These are phyloP conservation scores for Saccharum hybrid DNA, from an alignment of 202 grass and related monocot species.

Conservation along the genomic window DNA sequence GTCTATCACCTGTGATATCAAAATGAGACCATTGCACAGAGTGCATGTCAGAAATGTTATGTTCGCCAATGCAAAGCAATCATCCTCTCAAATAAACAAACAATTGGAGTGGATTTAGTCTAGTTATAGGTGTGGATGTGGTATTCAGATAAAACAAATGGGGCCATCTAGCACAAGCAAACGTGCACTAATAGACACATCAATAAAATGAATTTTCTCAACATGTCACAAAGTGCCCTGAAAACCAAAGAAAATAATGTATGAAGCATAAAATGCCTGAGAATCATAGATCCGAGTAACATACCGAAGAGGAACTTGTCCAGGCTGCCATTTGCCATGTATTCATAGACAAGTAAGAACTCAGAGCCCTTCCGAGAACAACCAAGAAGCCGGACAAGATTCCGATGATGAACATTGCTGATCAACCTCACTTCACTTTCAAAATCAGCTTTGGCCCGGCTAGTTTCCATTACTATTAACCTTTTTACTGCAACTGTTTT, in stretches of 20 bases:
- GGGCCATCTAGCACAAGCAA: constrained; percentile 8
- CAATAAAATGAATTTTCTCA: neutral
- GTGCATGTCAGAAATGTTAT: constrained; percentile 3
- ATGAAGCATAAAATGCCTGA: constrained; percentile 27
- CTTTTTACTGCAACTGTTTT: constrained; percentile 81
- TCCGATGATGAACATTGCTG: constrained; percentile 83
- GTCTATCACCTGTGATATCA: constrained; percentile 58
- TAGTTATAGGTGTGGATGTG: constrained; percentile 13
- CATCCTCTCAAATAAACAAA: constrained; percentile 4
- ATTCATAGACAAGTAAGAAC: constrained; percentile 88
- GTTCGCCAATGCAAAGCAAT: constrained; percentile 25
- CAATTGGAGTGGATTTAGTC: neutral
- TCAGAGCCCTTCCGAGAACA: constrained; percentile 70
- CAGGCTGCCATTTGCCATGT: constrained; percentile 89
- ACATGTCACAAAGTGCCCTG: neutral
- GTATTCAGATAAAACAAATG: constrained; percentile 27
- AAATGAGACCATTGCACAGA: constrained; percentile 19
- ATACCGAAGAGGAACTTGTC: constrained; percentile 89
- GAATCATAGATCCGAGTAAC: constrained; percentile 24
- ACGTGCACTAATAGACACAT: constrained; percentile 13
- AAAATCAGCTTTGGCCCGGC: constrained; percentile 67
- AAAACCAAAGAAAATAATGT: constrained; percentile 32
- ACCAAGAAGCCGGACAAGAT: constrained; percentile 79
- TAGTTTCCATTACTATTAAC: constrained; percentile 62
- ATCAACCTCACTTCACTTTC: constrained; percentile 86